Percentiles rank a stretch among this genome's conserved stretches.
Evolutionary conservation across 805 yeast species (phyloP).

Genomic region (Vanderwaltozyma verrucispora): DNA sequence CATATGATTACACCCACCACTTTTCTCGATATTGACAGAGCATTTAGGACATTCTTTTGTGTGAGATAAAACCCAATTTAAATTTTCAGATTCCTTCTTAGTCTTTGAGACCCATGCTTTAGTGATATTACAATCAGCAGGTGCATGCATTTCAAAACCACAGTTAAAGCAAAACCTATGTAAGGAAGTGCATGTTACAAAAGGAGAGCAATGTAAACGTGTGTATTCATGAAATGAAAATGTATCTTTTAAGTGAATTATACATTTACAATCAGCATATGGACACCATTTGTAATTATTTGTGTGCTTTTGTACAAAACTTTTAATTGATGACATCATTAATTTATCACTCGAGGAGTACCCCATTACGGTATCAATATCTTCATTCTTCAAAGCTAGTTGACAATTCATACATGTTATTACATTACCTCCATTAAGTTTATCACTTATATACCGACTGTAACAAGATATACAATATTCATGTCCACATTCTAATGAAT

Average conservation of each 20-base stretch:
- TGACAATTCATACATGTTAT: slow-evolving; percentile 59
- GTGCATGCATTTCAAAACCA: slow-evolving; percentile 65
- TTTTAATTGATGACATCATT: slow-evolving; percentile 32
- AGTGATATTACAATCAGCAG: slow-evolving; percentile 68
- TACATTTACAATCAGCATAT: slow-evolving; percentile 61
- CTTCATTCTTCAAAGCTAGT: slow-evolving; percentile 30
- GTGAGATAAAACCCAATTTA: slow-evolving; percentile 75
- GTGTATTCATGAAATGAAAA: slow-evolving; percentile 20
- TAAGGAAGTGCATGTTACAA: slow-evolving; percentile 54
- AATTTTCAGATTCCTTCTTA: slow-evolving; percentile 78
- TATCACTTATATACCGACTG: slow-evolving; percentile 42
- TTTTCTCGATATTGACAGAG: slow-evolving; percentile 69
- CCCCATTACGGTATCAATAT: slow-evolving; percentile 35
- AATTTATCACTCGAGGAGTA: slow-evolving; percentile 22
- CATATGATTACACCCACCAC: slow-evolving; percentile 98
- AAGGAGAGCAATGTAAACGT: slow-evolving; percentile 37
- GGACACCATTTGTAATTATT: slow-evolving; percentile 68
- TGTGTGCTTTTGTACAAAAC: slow-evolving; percentile 42
- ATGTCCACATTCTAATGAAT: slow-evolving; percentile 59
- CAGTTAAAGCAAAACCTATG: slow-evolving; percentile 78
- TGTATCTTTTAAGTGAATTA: slow-evolving; percentile 36
- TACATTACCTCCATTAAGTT: slow-evolving; percentile 33
- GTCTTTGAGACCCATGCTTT: slow-evolving; percentile 69
- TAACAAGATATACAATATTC: slow-evolving; percentile 64
- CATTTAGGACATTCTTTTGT: slow-evolving; percentile 87